Conservation (phyloP, 768 basidiomycete genomes). For the Boletus subparvulus region DNA sequence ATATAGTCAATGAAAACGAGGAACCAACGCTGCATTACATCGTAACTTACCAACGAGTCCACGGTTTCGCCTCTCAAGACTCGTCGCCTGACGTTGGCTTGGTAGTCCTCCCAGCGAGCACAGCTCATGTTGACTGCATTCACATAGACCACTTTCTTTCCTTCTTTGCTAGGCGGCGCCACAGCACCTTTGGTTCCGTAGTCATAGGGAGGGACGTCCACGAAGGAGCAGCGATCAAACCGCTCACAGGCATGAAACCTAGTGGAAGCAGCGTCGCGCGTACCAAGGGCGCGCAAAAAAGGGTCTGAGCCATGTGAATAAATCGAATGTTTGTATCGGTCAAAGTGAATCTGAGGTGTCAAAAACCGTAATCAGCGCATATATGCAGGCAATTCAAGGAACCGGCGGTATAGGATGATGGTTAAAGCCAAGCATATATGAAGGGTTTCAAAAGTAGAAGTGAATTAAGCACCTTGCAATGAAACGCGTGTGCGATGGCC, state of each 20-base stretch:
- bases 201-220: constrained; percentile 40
- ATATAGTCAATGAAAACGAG: background rate
- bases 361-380: constrained; percentile 5
- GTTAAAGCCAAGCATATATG: background rate
- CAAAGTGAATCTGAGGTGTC: constrained; percentile 72
- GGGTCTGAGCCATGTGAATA: constrained; percentile 60
- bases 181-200: constrained; percentile 4
- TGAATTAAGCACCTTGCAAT: constrained; percentile 45
- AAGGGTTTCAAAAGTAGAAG: background rate
- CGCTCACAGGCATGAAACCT: constrained; percentile 96
- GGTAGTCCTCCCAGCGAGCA: constrained; percentile 52
- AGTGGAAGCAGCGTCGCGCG: constrained; percentile 57
- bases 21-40: background rate
- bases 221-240: constrained; percentile 66
- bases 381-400: constrained; percentile 2
- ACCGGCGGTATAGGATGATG: background rate
- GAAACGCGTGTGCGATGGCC: constrained; percentile 66
- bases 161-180: constrained; percentile 40
- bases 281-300: constrained; percentile 58
- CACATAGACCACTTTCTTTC: constrained; percentile 72
- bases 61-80: constrained; percentile 49
- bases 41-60: constrained; percentile 56
- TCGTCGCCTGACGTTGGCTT: constrained; percentile 38
- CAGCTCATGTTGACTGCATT: constrained; percentile 78
- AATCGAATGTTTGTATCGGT: constrained; percentile 80